These are phyloP conservation scores for Trichosporon faecale DNA, from an alignment of 1,284 basidiomycete genomes.

Conservation along the genomic window DNA sequence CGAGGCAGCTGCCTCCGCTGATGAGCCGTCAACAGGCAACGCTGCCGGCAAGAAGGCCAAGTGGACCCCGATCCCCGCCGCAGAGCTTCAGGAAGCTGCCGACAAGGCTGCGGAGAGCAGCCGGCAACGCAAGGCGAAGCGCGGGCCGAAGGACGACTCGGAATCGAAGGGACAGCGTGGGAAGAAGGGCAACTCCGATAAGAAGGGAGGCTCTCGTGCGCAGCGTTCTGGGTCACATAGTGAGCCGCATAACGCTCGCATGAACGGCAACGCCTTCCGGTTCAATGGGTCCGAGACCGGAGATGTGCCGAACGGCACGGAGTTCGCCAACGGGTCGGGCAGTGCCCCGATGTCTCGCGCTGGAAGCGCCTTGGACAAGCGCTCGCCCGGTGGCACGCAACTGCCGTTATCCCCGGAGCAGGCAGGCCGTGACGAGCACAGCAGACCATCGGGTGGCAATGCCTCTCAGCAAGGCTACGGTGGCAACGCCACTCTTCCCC, in stretches of 20 bases:
- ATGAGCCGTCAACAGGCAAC: conserved; percentile 18
- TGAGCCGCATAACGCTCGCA: conserved; percentile 4
- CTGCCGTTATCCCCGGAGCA: conserved; percentile 19
- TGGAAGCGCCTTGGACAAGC: conserved; percentile 28
- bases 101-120: conserved; percentile 44
- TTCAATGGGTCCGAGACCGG: conserved; percentile 20
- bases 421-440: conserved; percentile 9
- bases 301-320: conserved; percentile 13
- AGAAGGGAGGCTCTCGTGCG: conserved; percentile 12
- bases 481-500: conserved; percentile 23
- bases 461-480: conserved; percentile 32
- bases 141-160: conserved; percentile 17
- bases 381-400: conserved; percentile 18
- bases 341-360: conserved; percentile 34
- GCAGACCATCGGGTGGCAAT: conserved; percentile 9
- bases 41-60: conserved; percentile 44
- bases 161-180: conserved; percentile 16
- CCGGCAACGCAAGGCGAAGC: conserved; percentile 30
- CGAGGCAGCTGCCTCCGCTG: conserved; percentile 24
- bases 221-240: conserved; percentile 21
- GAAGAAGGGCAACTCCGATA: conserved; percentile 18
- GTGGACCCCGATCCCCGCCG: conserved; percentile 51
- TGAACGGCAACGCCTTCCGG: conserved; percentile 20
- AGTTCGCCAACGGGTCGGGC: conserved; percentile 13
- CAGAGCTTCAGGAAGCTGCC: conserved; percentile 50